Conservation (phyloP, 441 rosid species). For the Bocquillonia castaneifolia region DNA sequence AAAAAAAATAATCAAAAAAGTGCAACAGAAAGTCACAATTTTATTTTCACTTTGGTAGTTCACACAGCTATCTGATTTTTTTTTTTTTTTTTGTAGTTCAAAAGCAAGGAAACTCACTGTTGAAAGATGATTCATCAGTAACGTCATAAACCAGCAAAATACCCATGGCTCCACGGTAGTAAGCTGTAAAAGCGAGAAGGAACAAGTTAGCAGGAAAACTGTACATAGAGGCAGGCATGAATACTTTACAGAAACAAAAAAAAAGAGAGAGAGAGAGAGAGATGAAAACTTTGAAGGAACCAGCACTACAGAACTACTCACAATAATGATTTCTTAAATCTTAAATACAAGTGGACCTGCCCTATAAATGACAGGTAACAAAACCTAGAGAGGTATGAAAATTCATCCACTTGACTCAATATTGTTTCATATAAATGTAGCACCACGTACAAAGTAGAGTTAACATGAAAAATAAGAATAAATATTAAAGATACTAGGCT, state of each 20-base stretch:
- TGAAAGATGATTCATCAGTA: conserved; percentile 92
- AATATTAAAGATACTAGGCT: background rate
- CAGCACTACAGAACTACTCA: background rate
- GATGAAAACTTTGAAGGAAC: background rate
- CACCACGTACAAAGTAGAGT: background rate
- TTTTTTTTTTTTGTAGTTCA: conserved; percentile 13
- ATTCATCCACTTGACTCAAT: background rate
- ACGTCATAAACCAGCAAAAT: conserved; percentile 94
- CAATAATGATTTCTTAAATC: conserved; percentile 1
- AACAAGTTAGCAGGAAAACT: conserved; percentile 3
- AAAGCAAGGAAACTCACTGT: conserved; percentile 53
- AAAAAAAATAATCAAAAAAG: background rate
- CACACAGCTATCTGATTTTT: conserved; percentile 7
- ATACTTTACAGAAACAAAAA: background rate
- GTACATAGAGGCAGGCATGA: background rate
- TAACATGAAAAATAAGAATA: background rate
- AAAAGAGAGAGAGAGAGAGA: no score
- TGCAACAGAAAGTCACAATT: background rate
- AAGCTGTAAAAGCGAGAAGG: conserved; percentile 53
- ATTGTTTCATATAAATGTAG: conserved; percentile 2
- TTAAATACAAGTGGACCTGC: background rate
- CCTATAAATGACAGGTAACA: background rate
- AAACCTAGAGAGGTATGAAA: background rate
- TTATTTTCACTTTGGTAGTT: background rate
- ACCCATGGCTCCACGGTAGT: conserved; percentile 96